phyloP scores from a whole-genome alignment of 352 stramenopile species.

The Globisporangium heterothallicum region DNA sequence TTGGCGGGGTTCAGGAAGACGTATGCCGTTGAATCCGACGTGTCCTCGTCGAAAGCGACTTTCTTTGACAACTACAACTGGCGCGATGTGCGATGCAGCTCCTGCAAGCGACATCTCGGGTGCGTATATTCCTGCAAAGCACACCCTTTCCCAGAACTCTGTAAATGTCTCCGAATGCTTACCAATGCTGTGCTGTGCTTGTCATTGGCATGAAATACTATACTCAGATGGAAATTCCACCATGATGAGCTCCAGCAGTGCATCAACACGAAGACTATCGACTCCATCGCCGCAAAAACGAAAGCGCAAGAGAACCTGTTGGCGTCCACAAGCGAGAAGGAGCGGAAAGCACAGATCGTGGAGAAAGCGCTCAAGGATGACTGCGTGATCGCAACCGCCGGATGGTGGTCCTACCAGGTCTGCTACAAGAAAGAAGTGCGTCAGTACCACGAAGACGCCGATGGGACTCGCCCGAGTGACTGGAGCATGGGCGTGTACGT shows the following conservation, averaged over 20 bases:
- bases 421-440: constrained; percentile 80
- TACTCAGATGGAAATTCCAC: constrained; percentile 71
- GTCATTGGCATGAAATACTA: background rate
- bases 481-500: constrained; percentile 83
- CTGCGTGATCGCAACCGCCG: constrained; percentile 51
- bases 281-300: constrained; percentile 34
- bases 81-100: constrained; percentile 63
- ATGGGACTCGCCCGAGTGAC: constrained; percentile 62
- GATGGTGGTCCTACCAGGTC: constrained; percentile 85
- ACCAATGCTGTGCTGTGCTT: too few relatives aligned
- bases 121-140: constrained; percentile 24
- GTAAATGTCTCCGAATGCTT: background rate
- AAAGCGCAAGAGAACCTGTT: constrained; percentile 35
- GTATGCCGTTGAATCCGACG: constrained; percentile 46
- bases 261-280: constrained; percentile 52
- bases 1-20: constrained; percentile 65
- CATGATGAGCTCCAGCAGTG: constrained; percentile 72
- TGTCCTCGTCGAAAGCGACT: constrained; percentile 66
- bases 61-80: constrained; percentile 84
- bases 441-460: constrained; percentile 74
- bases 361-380: constrained; percentile 35
- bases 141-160: background rate
- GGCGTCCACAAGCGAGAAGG: constrained; percentile 21
- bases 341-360: constrained; percentile 40
- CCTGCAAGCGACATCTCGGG: constrained; percentile 76